Evolutionary conservation across 2,329 filamentous ascomycete genomes (phyloP), one percentile per base, ranked within the genome.

Genomic region (Penicillium sp.): DNA sequence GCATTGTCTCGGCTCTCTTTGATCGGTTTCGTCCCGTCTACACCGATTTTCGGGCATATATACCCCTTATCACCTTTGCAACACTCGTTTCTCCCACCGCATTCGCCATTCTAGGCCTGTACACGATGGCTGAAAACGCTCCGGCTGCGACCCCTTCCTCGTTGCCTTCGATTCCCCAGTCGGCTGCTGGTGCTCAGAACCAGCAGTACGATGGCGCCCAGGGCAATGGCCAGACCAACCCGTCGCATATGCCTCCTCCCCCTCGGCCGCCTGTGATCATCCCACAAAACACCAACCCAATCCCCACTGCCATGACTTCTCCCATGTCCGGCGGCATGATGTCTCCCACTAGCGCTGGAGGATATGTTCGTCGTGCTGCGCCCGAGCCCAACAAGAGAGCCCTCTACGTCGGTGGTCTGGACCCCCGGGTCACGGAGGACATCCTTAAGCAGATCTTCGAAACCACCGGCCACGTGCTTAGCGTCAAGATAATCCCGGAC

Each of bases 401-500:
- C 50, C 78, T 98, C 55, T 98, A 98, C 66, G 89, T 98, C 51
- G 93, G 93, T 56, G 93, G 93, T 47, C 78, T 98, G 61, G 93
- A 98, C 70, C 89, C 91, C 64, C 83, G 93, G 59, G 92, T 97
- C 55, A 96, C 92, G 28, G 92, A 97, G 74, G 92, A 97, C 68
- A 89, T 97, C 49, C 75, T 97, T 71, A 89, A 90, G 67, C 92
- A 97, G 73, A 97, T 97, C 64, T 98, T 98, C 67, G 93, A 98
- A 78, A 98, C 93, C 6, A 96, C 91, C 52, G 93, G 93, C 49
- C 93, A 98, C 74, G 93, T 98, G 58, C 87, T 95, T 75, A 96
- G 89, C 67, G 93, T 98, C 69, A 98, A 98, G 80, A 96, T 98
- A 68, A 98, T 98, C 70, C 93, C 93, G 45, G 93, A 98, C 79